Percentiles rank a stretch among this genome's conserved stretches.
Conservation (phyloP, 768 basidiomycete genomes). For the Boletus reticuloceps region DNA sequence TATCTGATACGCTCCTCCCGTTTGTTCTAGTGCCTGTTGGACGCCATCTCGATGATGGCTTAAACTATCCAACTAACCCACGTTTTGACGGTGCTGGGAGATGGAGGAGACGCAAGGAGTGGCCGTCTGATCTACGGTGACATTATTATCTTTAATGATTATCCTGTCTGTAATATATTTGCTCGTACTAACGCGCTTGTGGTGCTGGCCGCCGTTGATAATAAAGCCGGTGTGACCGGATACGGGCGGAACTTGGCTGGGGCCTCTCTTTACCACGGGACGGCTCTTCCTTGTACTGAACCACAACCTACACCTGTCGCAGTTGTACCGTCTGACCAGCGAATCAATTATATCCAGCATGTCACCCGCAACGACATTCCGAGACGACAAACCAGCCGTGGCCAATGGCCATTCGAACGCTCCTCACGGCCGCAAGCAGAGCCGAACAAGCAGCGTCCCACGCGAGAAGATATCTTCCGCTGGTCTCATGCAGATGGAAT, state of each 20-base stretch:
- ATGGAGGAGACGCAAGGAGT: constrained; percentile 63
- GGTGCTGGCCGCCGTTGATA: not conserved
- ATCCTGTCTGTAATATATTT: not conserved
- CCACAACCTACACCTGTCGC: constrained; percentile 6
- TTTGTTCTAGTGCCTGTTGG: constrained; percentile 46
- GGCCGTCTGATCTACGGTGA: constrained; percentile 67
- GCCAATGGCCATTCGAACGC: constrained; percentile 17
- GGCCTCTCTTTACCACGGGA: not conserved
- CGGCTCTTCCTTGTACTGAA: not conserved
- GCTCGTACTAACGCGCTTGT: not conserved
- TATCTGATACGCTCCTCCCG: constrained; percentile 5
- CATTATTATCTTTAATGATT: not conserved
- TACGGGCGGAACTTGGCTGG: constrained; percentile 21
- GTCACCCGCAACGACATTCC: constrained; percentile 23
- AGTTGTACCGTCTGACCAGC: not conserved
- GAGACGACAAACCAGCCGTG: not conserved
- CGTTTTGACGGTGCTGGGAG: constrained; percentile 69
- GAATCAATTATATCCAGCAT: constrained; percentile 9
- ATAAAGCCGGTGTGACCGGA: not conserved
- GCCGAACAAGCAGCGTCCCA: not conserved
- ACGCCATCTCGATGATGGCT: constrained; percentile 53
- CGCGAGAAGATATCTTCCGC: constrained; percentile 48
- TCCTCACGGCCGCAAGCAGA: constrained; percentile 14
- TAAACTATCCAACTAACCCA: constrained; percentile 66
- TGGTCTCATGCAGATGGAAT: constrained; percentile 76